Evolutionary conservation across 108 stramenopile genomes (phyloP).

Genomic region (Cyclotella choctawhatcheeana): DNA sequence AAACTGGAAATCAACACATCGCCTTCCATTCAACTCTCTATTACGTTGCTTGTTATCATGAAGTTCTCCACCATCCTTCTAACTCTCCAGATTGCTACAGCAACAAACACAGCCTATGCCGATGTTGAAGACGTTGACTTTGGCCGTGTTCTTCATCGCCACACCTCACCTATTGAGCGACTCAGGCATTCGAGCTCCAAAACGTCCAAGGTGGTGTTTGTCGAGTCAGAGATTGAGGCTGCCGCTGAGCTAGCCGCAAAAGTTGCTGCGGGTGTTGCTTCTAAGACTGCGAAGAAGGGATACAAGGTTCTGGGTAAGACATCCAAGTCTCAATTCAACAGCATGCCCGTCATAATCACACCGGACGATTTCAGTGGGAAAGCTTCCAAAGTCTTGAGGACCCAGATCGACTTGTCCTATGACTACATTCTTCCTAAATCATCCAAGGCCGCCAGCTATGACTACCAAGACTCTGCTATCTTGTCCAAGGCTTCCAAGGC

Average conservation of each 20-base stretch:
- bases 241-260: constrained; percentile 3
- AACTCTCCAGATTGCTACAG: constrained; percentile 1
- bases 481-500: not conserved
- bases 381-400: constrained; percentile 7
- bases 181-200: constrained; percentile 2
- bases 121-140: not conserved
- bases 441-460: not conserved
- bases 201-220: constrained; percentile 13
- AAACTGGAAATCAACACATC: no score
- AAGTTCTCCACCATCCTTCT: not conserved
- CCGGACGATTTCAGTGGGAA: not conserved
- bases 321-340: not conserved
- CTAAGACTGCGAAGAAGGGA: not conserved
- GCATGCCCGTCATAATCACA: not conserved
- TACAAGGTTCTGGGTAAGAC: not conserved
- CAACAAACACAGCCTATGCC: not conserved
- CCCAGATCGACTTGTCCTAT: not conserved
- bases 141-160: not conserved
- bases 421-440: not conserved
- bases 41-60: not conserved
- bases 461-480: not conserved
- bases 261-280: not conserved
- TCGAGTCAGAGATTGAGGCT: constrained; percentile 5
- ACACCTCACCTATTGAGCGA: not conserved
- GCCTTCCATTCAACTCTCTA: no score